Percentiles rank a stretch among this genome's conserved stretches.
phyloP scores from a whole-genome alignment of 2,329 filamentous ascomycete species.

The Lasiodiplodia sp. region DNA sequence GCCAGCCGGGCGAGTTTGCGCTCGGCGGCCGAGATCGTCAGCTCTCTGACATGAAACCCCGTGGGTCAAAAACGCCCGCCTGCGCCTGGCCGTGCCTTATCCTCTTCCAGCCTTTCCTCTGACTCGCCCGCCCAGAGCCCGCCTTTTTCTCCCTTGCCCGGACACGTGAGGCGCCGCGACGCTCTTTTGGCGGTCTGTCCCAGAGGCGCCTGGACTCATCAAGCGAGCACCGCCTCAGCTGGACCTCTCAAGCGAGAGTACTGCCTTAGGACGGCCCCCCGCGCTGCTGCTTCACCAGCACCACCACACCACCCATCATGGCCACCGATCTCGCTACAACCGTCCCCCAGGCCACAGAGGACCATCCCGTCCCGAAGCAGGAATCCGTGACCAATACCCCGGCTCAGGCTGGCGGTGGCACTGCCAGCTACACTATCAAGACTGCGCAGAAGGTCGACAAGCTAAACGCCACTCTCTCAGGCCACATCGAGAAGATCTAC shows the following conservation, averaged over 20 bases:
- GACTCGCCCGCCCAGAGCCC: constrained; percentile 7
- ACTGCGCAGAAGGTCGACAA: constrained; percentile 42
- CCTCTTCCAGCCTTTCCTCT: constrained; percentile 19
- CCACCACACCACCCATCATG: constrained; percentile 8
- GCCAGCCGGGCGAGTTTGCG: constrained; percentile 14
- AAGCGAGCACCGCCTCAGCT: constrained; percentile 3
- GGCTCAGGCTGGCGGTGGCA: constrained; percentile 47
- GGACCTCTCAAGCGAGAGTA: not conserved
- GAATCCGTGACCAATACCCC: constrained; percentile 23
- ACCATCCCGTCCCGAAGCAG: constrained; percentile 1
- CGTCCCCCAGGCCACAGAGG: constrained; percentile 12
- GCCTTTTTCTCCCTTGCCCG: constrained; percentile 3
- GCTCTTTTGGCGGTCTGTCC: constrained; percentile 21
- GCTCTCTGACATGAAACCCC: constrained; percentile 25
- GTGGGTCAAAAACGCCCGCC: constrained; percentile 20
- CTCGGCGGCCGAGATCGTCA: constrained; percentile 24
- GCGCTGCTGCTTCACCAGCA: constrained; percentile 4
- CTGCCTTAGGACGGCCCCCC: constrained; percentile 7
- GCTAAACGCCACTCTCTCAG: constrained; percentile 39
- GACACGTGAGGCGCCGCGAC: constrained; percentile 20
- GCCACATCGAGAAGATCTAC: constrained; percentile 41
- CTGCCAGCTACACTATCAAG: constrained; percentile 37
- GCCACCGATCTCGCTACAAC: constrained; percentile 21
- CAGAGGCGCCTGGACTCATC: constrained; percentile 2
- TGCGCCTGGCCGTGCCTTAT: constrained; percentile 19